phyloP scores from a whole-genome alignment of 257 asterid species.

The Primulina tabacum region DNA sequence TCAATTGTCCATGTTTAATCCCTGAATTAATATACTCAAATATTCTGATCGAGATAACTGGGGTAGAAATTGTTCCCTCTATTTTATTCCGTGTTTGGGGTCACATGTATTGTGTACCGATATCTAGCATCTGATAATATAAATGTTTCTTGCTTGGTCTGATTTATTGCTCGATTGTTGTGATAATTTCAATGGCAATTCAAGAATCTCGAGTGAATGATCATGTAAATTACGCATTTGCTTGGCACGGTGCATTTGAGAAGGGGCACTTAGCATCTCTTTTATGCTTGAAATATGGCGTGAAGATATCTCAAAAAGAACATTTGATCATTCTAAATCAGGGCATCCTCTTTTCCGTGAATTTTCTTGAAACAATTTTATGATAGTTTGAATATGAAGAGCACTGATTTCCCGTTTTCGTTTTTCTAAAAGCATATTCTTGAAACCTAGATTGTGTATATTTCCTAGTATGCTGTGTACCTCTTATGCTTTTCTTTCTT shows the following conservation, averaged over 20 bases:
- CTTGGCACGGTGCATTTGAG: background rate
- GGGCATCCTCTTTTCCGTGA: conserved; percentile 1
- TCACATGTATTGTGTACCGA: conserved; percentile 10
- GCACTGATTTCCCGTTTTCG: conserved; percentile 8
- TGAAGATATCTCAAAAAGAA: conserved; percentile 8
- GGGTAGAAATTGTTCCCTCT: conserved; percentile 3
- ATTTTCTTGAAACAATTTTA: conserved; percentile 7
- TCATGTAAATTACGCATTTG: background rate
- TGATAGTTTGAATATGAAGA: background rate
- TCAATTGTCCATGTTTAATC: background rate
- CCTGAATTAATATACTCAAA: conserved; percentile 16
- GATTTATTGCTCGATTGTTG: background rate
- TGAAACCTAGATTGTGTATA: conserved; percentile 5
- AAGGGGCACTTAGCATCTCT: too few relatives aligned
- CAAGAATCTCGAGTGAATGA: background rate
- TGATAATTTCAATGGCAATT: background rate
- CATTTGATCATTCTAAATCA: conserved; percentile 10
- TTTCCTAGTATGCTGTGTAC: background rate
- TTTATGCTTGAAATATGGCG: too few relatives aligned
- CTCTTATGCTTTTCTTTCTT: background rate
- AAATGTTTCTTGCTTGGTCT: background rate
- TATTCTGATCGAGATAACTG: conserved; percentile 13
- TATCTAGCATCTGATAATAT: background rate
- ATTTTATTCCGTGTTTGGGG: background rate
- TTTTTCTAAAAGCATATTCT: background rate